Conservation (phyloP, 495 filamentous ascomycete species). For the Aspergillus bridgeri region DNA sequence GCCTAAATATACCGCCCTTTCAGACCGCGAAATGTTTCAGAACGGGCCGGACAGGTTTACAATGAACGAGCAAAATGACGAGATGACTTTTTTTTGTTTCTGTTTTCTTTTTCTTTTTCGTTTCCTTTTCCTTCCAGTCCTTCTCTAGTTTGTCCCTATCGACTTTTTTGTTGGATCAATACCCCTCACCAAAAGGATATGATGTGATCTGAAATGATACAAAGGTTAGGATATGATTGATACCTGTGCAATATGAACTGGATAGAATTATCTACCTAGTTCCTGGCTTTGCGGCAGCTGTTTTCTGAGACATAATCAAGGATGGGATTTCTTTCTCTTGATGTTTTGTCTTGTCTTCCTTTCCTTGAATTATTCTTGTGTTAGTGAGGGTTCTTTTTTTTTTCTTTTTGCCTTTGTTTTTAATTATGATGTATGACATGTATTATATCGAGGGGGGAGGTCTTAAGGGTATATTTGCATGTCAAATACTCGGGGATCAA, state of each 20-base stretch:
- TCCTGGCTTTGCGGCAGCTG: not conserved
- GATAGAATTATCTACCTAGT: not conserved
- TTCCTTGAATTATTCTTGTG: not conserved
- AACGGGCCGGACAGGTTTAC: conserved; percentile 1
- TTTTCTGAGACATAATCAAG: not conserved
- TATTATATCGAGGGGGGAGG: conserved; percentile 15
- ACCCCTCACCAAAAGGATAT: not conserved
- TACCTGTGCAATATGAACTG: conserved; percentile 1
- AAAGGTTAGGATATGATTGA: conserved; percentile 7
- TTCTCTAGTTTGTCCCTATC: conserved; percentile 4
- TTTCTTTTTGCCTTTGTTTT: not conserved
- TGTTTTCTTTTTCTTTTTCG: not conserved
- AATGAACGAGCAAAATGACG: conserved; percentile 1
- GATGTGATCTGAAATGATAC: not conserved
- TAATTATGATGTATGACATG: conserved; percentile 5
- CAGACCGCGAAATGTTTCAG: not conserved
- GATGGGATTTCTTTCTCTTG: conserved; percentile 3
- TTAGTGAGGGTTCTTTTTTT: not conserved
- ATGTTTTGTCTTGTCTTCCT: conserved; percentile 10
- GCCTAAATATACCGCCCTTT: conserved; percentile 17
- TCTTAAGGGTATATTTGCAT: conserved; percentile 9
- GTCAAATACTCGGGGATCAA: not conserved
- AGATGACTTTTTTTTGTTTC: not conserved
- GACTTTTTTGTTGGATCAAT: conserved; percentile 11
- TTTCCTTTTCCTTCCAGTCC: not conserved